Evolutionary conservation across 1,139 yeast species (phyloP).

Genomic region (Schwanniomyces etchellsii): DNA sequence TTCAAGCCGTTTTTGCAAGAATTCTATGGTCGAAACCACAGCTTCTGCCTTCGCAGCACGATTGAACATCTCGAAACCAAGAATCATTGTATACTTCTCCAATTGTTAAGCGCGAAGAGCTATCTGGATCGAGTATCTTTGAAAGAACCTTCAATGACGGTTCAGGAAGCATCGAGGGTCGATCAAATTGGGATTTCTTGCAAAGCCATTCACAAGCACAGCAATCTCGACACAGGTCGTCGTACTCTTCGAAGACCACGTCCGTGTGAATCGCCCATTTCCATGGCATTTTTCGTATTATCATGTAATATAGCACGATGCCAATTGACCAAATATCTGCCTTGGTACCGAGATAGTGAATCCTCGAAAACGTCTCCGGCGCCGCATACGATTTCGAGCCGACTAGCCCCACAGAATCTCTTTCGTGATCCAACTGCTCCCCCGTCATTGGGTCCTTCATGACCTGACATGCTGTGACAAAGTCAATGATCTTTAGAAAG

Average conservation of each 20-base stretch:
- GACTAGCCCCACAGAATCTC: slow-evolving; percentile 37
- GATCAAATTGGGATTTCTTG: neutral
- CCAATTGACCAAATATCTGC: slow-evolving; percentile 51
- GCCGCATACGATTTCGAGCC: slow-evolving; percentile 44
- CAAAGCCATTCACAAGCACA: too few species aligned
- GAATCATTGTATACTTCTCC: slow-evolving; percentile 8
- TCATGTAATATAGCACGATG: slow-evolving; percentile 30
- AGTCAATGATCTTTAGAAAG: slow-evolving; percentile 33
- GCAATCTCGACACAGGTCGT: too few species aligned
- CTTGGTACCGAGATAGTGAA: slow-evolving; percentile 35
- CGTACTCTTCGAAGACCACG: slow-evolving; percentile 1
- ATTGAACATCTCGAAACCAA: slow-evolving; percentile 12
- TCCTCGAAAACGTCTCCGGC: slow-evolving; percentile 36
- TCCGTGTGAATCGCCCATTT: slow-evolving; percentile 18
- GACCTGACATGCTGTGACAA: slow-evolving; percentile 22
- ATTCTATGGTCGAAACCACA: slow-evolving; percentile 13
- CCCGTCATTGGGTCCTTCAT: slow-evolving; percentile 6
- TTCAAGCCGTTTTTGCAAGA: too few species aligned
- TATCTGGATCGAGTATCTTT: neutral
- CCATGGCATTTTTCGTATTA: slow-evolving; percentile 30
- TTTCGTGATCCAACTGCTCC: slow-evolving; percentile 1
- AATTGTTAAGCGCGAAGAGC: slow-evolving; percentile 9
- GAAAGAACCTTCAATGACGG: too few species aligned
- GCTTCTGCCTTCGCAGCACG: slow-evolving; percentile 7
- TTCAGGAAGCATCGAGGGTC: neutral